These are phyloP conservation scores for Grigorovia humatica DNA, from an alignment of 805 yeast species.

Conservation along the genomic window DNA sequence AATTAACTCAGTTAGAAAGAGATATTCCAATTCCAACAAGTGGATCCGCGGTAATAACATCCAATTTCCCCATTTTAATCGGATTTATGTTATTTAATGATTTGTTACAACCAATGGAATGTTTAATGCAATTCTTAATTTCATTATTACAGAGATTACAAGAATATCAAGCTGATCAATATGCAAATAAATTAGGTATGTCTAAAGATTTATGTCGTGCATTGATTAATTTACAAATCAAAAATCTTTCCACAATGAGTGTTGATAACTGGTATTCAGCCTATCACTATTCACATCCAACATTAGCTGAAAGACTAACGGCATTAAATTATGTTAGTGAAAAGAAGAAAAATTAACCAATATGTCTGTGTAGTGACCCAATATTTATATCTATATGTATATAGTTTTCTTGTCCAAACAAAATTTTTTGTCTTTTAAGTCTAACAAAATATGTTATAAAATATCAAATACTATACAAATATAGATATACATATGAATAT, in stretches of 20 bases:
- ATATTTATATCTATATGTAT: no score
- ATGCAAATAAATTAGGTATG: slow-evolving; percentile 68
- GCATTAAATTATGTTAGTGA: slow-evolving; percentile 47
- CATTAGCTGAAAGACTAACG: slow-evolving; percentile 73
- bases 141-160: slow-evolving; percentile 71
- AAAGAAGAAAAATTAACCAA: slow-evolving; percentile 18
- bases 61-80: slow-evolving; percentile 59
- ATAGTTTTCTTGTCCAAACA: no score
- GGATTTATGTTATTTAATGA: slow-evolving; percentile 78
- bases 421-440: no score
- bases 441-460: no score
- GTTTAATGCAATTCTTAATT: slow-evolving; percentile 52
- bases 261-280: slow-evolving; percentile 86
- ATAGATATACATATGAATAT: no score
- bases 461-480: no score
- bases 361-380: neutral
- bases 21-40: neutral
- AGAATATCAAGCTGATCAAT: slow-evolving; percentile 90
- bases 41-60: slow-evolving; percentile 18
- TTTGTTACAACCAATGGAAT: slow-evolving; percentile 67
- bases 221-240: slow-evolving; percentile 63
- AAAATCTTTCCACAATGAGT: slow-evolving; percentile 76
- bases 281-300: slow-evolving; percentile 87
- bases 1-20: neutral
- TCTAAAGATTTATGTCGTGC: slow-evolving; percentile 58